These are phyloP conservation scores for Lippia alba DNA, from an alignment of 305 asterid species.

Conservation along the genomic window DNA sequence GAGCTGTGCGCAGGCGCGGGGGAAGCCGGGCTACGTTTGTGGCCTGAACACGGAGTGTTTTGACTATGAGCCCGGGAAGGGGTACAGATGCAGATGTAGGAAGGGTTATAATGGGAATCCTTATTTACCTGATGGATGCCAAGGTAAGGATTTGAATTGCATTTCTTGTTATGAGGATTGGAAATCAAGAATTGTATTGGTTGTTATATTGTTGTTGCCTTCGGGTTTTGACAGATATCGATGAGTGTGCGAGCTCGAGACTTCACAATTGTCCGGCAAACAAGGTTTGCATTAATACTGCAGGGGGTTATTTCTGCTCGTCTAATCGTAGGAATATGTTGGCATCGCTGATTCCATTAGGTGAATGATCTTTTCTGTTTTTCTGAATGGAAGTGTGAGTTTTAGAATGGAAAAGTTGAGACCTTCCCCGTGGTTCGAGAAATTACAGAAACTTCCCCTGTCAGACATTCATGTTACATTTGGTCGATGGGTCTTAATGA, in stretches of 20 bases:
- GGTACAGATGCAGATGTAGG: conserved; percentile 42
- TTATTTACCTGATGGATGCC: conserved; percentile 45
- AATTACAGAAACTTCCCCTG: too few species aligned
- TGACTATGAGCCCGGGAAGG: conserved; percentile 23
- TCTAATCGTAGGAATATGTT: background rate
- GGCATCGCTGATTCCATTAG: conserved; percentile 27
- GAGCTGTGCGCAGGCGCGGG: conserved; percentile 36
- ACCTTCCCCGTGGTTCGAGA: too few species aligned
- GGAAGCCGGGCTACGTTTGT: conserved; percentile 26
- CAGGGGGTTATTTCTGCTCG: conserved; percentile 39
- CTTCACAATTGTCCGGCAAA: conserved; percentile 30
- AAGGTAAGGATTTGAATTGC: conserved; percentile 31
- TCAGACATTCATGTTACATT: too few species aligned
- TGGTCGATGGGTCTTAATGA: too few species aligned
- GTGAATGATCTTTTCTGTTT: conserved; percentile 10
- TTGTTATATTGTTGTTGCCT: background rate
- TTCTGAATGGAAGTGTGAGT: background rate
- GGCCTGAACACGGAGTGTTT: conserved; percentile 31
- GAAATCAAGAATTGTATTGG: background rate
- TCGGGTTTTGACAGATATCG: conserved; percentile 30
- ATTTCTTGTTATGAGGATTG: background rate
- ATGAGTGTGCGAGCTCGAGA: conserved; percentile 40
- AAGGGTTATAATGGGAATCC: conserved; percentile 46
- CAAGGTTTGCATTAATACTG: conserved; percentile 35
- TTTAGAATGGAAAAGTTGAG: too few species aligned